Evolutionary conservation across 768 basidiomycete species (phyloP).

Genomic region (Lepiota venenata): DNA sequence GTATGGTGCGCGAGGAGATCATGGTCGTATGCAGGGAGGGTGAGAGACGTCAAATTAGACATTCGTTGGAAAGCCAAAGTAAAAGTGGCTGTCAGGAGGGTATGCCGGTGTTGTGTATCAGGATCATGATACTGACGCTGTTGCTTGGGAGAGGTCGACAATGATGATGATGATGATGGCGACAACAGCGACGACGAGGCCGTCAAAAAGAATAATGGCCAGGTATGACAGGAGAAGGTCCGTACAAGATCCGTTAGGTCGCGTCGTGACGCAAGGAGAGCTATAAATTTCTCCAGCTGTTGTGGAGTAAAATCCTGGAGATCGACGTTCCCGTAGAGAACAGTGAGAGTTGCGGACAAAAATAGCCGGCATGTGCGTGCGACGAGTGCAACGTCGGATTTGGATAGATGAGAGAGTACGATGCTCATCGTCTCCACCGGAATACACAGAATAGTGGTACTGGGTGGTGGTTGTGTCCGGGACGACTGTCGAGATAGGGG

Average conservation of each 20-base stretch:
- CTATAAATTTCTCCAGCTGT: conserved; percentile 32
- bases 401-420: conserved; percentile 34
- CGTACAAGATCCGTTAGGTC: conserved; percentile 39
- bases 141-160: neutral
- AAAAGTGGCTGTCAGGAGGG: conserved; percentile 36
- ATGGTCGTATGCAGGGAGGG: conserved; percentile 39
- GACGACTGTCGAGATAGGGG: neutral
- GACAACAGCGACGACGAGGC: neutral
- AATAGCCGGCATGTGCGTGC: conserved; percentile 32
- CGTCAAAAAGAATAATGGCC: conserved; percentile 36
- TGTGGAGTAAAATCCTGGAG: conserved; percentile 25
- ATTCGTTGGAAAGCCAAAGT: conserved; percentile 43
- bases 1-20: conserved; percentile 39
- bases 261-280: conserved; percentile 32
- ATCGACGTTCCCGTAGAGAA: conserved; percentile 33
- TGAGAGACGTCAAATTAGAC: conserved; percentile 37
- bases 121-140: conserved; percentile 9
- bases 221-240: conserved; percentile 35
- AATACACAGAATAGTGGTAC: conserved; percentile 13
- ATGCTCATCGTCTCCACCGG: conserved; percentile 31
- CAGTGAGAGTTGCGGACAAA: conserved; percentile 25
- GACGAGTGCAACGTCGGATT: conserved; percentile 21
- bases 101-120: conserved; percentile 22
- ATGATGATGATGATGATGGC: neutral
- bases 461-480: neutral